phyloP scores from a whole-genome alignment of 2,329 filamentous ascomycete genomes.

The Sarocladiaceae sp. region DNA sequence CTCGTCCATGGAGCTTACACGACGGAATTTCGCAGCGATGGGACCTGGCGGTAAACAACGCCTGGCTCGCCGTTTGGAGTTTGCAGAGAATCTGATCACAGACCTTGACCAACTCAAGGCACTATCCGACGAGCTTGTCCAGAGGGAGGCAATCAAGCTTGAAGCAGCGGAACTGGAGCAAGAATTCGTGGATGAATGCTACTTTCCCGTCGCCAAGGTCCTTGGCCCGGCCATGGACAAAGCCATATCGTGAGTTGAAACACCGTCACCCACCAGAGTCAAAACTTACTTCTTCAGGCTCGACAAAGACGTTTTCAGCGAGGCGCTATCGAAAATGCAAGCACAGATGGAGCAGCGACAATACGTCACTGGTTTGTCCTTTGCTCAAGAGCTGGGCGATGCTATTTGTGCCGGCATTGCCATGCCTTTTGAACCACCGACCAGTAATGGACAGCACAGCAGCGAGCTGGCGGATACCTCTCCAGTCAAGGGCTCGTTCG shows the following conservation, averaged over 20 bases:
- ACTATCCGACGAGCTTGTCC: conserved; percentile 66
- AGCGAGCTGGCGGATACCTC: conserved; percentile 40
- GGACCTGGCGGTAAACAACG: conserved; percentile 76
- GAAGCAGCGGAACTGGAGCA: conserved; percentile 72
- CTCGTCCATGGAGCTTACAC: conserved; percentile 93
- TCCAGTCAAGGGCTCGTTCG: conserved; percentile 46
- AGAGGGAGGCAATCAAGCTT: conserved; percentile 74
- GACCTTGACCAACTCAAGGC: conserved; percentile 74
- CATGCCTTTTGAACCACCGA: conserved; percentile 26
- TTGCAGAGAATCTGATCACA: conserved; percentile 69
- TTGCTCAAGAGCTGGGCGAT: conserved; percentile 53
- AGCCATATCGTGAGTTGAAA: conserved; percentile 72
- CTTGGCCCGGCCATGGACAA: conserved; percentile 76
- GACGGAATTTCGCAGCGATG: conserved; percentile 94
- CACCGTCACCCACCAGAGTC: not conserved
- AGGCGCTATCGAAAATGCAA: conserved; percentile 46
- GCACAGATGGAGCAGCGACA: conserved; percentile 49
- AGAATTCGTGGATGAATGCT: conserved; percentile 80
- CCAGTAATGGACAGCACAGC: conserved; percentile 22
- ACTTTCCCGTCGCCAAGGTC: conserved; percentile 80
- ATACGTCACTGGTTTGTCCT: conserved; percentile 54
- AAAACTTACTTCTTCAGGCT: conserved; percentile 48
- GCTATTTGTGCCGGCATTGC: conserved; percentile 51
- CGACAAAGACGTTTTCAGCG: conserved; percentile 58
- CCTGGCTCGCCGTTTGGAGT: conserved; percentile 79